Percentiles rank a stretch among this genome's conserved stretches.
Evolutionary conservation across 2,329 filamentous ascomycete genomes (phyloP).

Genomic region (Hymenoscyphus infarciens): DNA sequence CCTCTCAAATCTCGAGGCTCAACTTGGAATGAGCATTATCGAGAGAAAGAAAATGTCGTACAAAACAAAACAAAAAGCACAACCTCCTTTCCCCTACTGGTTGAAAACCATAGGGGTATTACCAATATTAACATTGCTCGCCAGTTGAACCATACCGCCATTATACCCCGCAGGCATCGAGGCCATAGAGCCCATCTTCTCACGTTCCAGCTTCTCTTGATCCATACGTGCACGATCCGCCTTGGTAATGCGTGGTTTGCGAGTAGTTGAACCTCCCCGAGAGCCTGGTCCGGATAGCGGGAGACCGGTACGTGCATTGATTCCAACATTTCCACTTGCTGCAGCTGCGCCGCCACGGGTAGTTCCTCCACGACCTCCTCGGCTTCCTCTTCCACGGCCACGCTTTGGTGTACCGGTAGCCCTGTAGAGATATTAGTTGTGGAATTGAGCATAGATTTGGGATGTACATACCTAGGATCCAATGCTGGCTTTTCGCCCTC

Average conservation of each 20-base stretch:
- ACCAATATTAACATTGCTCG: slow-evolving; percentile 29
- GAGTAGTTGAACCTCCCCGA: slow-evolving; percentile 67
- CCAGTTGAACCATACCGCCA: slow-evolving; percentile 27
- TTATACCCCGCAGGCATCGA: slow-evolving; percentile 29
- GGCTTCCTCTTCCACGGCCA: slow-evolving; percentile 40
- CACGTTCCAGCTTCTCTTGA: slow-evolving; percentile 73
- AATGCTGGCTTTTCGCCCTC: slow-evolving; percentile 75
- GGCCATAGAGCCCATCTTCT: slow-evolving; percentile 41
- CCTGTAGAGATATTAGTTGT: slow-evolving; percentile 46
- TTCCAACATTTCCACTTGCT: slow-evolving; percentile 44
- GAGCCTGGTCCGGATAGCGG: slow-evolving; percentile 58
- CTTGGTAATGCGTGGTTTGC: slow-evolving; percentile 84
- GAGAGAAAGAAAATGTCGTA: background rate
- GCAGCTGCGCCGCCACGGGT: slow-evolving; percentile 58
- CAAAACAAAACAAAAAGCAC: background rate
- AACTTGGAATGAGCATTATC: background rate
- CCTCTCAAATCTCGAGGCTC: no score
- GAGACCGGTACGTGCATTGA: slow-evolving; percentile 41
- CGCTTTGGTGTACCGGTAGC: slow-evolving; percentile 71
- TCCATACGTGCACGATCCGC: slow-evolving; percentile 79
- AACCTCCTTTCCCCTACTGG: slow-evolving; percentile 17
- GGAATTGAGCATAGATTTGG: background rate
- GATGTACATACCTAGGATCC: slow-evolving; percentile 40
- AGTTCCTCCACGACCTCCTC: slow-evolving; percentile 63
- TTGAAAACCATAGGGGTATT: slow-evolving; percentile 36